Percentiles rank a stretch among this genome's conserved stretches.
phyloP scores from a whole-genome alignment of 192 early-diverging fungal genomes.

The Umbelopsis vinacea region DNA sequence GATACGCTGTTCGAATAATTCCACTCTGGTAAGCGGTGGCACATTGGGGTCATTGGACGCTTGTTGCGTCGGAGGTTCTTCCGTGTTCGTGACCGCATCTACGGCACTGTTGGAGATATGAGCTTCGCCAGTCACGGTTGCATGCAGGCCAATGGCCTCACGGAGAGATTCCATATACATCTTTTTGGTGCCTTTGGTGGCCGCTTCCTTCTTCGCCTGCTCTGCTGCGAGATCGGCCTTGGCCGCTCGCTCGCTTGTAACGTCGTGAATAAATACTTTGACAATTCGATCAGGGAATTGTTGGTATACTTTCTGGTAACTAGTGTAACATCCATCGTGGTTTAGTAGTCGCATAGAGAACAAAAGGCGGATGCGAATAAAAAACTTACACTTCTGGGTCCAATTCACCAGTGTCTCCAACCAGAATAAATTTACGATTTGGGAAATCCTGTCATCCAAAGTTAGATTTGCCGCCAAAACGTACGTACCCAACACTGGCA shows the following conservation, averaged over 20 bases:
- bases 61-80: constrained; percentile 30
- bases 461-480: neutral
- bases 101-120: constrained; percentile 23
- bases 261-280: constrained; percentile 48
- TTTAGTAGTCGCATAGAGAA: too few relatives aligned
- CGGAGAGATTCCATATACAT: constrained; percentile 19
- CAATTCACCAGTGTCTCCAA: constrained; percentile 91
- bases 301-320: constrained; percentile 35
- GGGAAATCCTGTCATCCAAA: constrained; percentile 63
- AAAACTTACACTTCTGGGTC: constrained; percentile 82
- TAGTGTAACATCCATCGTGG: too few relatives aligned
- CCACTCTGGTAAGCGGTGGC: constrained; percentile 26
- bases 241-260: constrained; percentile 35
- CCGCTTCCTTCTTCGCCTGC: neutral
- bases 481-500: constrained; percentile 28
- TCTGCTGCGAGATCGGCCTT: constrained; percentile 4
- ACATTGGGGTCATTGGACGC: constrained; percentile 27
- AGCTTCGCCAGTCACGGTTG: constrained; percentile 7
- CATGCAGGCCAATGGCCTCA: constrained; percentile 26
- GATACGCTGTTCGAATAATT: constrained; percentile 35
- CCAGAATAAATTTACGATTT: constrained; percentile 80
- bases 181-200: neutral
- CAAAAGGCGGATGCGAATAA: neutral
- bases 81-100: constrained; percentile 34
- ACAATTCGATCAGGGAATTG: constrained; percentile 39